Base-by-base conservation (phyloP, 805 yeast genomes). In the Ogataea philodendri region DNA sequence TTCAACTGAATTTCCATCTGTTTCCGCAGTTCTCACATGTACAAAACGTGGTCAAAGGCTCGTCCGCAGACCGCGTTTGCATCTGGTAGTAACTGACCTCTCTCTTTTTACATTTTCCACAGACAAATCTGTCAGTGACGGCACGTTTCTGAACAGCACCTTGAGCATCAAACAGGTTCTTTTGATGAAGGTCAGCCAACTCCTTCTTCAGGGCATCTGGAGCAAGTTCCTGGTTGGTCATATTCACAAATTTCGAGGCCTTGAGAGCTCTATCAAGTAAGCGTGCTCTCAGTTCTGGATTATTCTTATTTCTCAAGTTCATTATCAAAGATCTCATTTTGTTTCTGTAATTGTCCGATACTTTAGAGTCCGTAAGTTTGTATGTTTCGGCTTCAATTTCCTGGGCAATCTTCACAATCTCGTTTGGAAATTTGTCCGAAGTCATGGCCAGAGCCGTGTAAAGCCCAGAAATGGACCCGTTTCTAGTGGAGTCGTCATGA, bases 41-140 rank as follows among this genome's bases (percentile, higher is more conserved):
- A 69, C 98, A 93, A 60, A 93, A 93, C 1, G 98, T 93, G 6
- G 98, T 93, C 54, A 93, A 74, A 41, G 98, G 98, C 65, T 93
- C 98, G 76, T 93, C 98, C 13, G 98, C 98, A 39, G 96, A 85
- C 64, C 98, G 74, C 21, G 98, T 93, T 70, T 93, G 98, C 82
- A 93, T 75, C 67, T 93, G 98, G 63, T 89, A 90, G 62, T 93
- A 93, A 51, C 95, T 84, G 26, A 93, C 98, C 69, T 87, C 88
- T 72, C 89, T 88, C 60, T 88, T 90, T 65, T 90, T 93, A 75
- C 98, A 93, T 62, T 90, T 93, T 32, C 97, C 97, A 65, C 98
- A 93, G 2, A 95, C 83, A 62, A 93, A 93, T 61, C 97, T 73
- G 61, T 90, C 97, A 6, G 98, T 93, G 23, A 87, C 88, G 1